Evolutionary conservation across 1,284 basidiomycete genomes (phyloP), one percentile per base, ranked within the genome.

Genomic region (Trametes hirsuta): DNA sequence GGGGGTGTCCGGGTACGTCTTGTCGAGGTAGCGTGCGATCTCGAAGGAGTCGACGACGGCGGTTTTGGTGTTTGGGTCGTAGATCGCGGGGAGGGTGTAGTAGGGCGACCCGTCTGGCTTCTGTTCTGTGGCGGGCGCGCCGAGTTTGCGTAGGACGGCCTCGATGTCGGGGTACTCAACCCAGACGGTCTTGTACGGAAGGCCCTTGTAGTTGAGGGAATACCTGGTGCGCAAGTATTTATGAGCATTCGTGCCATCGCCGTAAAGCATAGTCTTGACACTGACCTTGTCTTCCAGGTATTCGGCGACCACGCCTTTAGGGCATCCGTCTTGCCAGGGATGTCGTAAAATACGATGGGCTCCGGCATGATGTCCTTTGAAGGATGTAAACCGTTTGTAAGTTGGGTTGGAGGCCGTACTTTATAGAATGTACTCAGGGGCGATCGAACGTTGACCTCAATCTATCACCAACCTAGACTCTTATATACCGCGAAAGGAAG

Each of bases 101-200:
- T 58, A 47, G 12, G 61, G 61, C 35, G 34, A 45, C 40, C 71
- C 67, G 41, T 64, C 65, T 4, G 39, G 30, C 48, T 53, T 46
- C 15, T 15, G 57, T 5, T 11, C 40, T 14, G 67, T 67, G 4
- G 67, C 60, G 14, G 48, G 18, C 5, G 60, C 65, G 39, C 69
- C 69, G 44, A 72, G 34, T 49, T 66, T 66, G 47, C 64, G 64
- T 48, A 58, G 55, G n/a, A 63, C 35, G 11, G 40, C 37, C 49
- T 57, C 70, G 58, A 74, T 72, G 51, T 73, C 70, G 4, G 71
- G 67, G 59, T 68, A 71, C 44, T 72, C 70, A 30, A 73, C 58
- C 68, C 69, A 72, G 40, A 69, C 65, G 36, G 71, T 72, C 36
- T 47, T 64, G 57, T 68, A 71, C 2, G 65, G 53, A 3, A 74